These are phyloP conservation scores for Sporothrix dimorphospora DNA, from an alignment of 2,329 filamentous ascomycete species.

Conservation along the genomic window DNA sequence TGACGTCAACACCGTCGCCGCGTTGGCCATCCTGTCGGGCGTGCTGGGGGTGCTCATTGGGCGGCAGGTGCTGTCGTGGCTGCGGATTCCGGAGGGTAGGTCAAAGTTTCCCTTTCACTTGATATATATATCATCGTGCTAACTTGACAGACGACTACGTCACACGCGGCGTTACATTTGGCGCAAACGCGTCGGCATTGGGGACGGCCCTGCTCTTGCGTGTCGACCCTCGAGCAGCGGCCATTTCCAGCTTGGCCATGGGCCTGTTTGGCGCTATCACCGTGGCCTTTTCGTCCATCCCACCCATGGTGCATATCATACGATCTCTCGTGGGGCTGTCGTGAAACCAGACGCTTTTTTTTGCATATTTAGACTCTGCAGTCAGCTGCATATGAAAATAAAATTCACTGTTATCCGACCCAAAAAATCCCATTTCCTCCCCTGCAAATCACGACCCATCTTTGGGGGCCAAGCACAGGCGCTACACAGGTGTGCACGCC, in stretches of 20 bases:
- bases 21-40: constrained; percentile 61
- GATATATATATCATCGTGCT: not conserved
- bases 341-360: not conserved
- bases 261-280: constrained; percentile 63
- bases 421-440: too few relatives aligned
- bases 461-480: too few relatives aligned
- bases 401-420: too few relatives aligned
- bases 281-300: constrained; percentile 61
- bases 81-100: constrained; percentile 58
- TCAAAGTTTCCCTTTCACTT: not conserved
- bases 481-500: too few relatives aligned
- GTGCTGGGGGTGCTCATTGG: constrained; percentile 63
- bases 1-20: constrained; percentile 58
- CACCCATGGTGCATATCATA: constrained; percentile 54
- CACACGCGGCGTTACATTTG: constrained; percentile 63
- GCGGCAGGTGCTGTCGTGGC: constrained; percentile 49
- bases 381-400: too few relatives aligned
- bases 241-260: constrained; percentile 63
- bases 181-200: constrained; percentile 63
- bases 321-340: constrained; percentile 51
- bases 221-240: constrained; percentile 61
- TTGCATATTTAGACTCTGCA: too few relatives aligned
- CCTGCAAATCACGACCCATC: too few relatives aligned
- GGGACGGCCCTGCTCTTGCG: constrained; percentile 60
- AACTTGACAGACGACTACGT: constrained; percentile 59